Evolutionary conservation across 257 asterid genomes (phyloP).

Genomic region (Solanum gandarillasii): DNA sequence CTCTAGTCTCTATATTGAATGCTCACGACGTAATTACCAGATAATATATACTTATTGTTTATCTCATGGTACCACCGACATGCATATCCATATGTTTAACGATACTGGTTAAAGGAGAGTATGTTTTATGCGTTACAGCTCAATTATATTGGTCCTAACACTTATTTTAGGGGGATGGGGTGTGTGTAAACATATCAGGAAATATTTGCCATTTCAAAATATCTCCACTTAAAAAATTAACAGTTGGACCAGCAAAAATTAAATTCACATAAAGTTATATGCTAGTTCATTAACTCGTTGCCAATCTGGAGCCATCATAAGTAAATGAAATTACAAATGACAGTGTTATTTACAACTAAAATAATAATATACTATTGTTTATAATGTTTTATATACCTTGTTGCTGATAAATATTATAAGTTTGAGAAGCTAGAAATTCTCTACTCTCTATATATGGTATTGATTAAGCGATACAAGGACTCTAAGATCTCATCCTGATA

Average conservation of each 20-base stretch:
- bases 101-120: neutral
- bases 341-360: neutral
- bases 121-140: neutral
- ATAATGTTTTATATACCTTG: too few relatives aligned
- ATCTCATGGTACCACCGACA: neutral
- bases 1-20: neutral
- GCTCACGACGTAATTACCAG: neutral
- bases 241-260: neutral
- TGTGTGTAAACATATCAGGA: neutral
- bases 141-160: neutral
- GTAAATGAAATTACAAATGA: neutral
- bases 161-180: neutral
- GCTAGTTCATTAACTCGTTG: neutral
- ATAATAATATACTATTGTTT: neutral
- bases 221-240: neutral
- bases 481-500: neutral
- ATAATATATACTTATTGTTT: neutral
- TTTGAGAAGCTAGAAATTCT: neutral
- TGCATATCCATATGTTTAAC: neutral
- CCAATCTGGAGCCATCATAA: neutral
- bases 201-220: neutral
- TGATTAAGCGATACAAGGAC: neutral
- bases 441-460: neutral
- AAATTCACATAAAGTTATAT: neutral
- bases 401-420: neutral